A percentile compares a stretch with the other conserved stretches of the same genome.
Evolutionary conservation across 805 yeast species (phyloP).

Genomic region (Candida adriatica): DNA sequence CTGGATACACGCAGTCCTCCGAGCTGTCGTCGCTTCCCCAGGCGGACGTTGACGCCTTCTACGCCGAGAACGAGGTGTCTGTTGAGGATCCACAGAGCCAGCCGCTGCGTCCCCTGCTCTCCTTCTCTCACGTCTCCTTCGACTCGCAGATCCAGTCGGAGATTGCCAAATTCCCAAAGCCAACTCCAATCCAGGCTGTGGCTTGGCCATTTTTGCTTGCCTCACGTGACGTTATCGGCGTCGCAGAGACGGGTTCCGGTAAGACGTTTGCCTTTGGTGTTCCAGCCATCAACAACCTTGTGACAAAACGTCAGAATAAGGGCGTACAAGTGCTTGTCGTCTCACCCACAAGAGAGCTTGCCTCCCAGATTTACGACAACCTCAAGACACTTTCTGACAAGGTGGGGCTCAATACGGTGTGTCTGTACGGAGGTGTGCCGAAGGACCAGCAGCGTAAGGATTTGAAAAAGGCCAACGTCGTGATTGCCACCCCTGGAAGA

Average conservation of each 20-base stretch:
- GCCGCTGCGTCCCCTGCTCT: conserved; percentile 60
- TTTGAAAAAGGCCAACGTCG: conserved; percentile 62
- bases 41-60: conserved; percentile 54
- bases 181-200: conserved; percentile 92
- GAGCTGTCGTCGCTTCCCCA: conserved; percentile 37
- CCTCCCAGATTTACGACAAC: conserved; percentile 88
- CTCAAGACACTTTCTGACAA: conserved; percentile 55
- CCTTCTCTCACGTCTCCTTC: conserved; percentile 56
- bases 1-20: conserved; percentile 31
- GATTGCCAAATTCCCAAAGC: conserved; percentile 71
- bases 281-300: conserved; percentile 80
- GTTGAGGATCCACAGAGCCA: conserved; percentile 58
- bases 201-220: conserved; percentile 87
- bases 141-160: conserved; percentile 51
- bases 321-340: conserved; percentile 75
- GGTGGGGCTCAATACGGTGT: conserved; percentile 62
- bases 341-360: conserved; percentile 97
- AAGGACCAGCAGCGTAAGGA: conserved; percentile 83
- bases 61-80: conserved; percentile 65
- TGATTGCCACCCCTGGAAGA: conserved; percentile 98
- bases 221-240: conserved; percentile 87
- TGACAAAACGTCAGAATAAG: conserved; percentile 25
- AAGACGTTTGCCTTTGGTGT: conserved; percentile 97
- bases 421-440: conserved; percentile 96
- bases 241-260: conserved; percentile 98